Base-by-base conservation (phyloP, 2,329 filamentous ascomycete species). In the Penicillium sp. region DNA sequence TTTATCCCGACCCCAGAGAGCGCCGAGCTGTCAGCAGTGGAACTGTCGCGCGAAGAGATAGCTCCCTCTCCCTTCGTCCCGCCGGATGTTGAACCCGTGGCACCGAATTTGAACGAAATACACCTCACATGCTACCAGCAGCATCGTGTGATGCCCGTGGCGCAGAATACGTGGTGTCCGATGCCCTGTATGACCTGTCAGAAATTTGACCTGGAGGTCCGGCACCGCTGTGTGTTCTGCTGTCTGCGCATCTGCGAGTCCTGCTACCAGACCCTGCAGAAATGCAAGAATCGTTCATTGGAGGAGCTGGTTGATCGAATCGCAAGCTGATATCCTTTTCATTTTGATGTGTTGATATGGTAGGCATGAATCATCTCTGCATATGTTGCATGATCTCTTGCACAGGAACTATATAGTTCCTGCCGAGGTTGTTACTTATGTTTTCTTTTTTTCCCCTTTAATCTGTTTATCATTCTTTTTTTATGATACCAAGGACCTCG, bases 151-250 rank as follows among this genome's bases (percentile, higher is more conserved):
- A 75, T 77, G 68, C 65, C 64, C 1, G 52, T 61, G 2, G 64
- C 70, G n/a, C 67, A 66, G 43, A 78, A 78, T 55, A 59, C 65
- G 50, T 72, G 73, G 69, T 71, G 73, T 59, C 65, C 75, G 5
- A 63, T 76, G 33, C 75, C 74, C 10, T 78, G 75, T 61, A 77
- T 77, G 74, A 70, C 73, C 4, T 78, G 75, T 56, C 69, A 70
- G 35, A 73, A 73, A 47, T 65, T 67, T 12, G 73, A 76, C 50
- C 68, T 65, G 3, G 68, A 76, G 56, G 62, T 70, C 19, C 67
- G 74, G 10, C 68, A 73, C 57, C 70, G 70, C 35, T 78, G 75
- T 56, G 69, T 73, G 7, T 77, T 75, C 50, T 78, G 75, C 50
- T 74, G 69, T 49, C 56, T 78, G 60, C 68, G 75, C 5, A 67